A percentile compares a stretch with the other conserved stretches of the same genome.
These are phyloP conservation scores for Trypanosoma theileri DNA, from an alignment of 208 protist species.

Conservation along the genomic window DNA sequence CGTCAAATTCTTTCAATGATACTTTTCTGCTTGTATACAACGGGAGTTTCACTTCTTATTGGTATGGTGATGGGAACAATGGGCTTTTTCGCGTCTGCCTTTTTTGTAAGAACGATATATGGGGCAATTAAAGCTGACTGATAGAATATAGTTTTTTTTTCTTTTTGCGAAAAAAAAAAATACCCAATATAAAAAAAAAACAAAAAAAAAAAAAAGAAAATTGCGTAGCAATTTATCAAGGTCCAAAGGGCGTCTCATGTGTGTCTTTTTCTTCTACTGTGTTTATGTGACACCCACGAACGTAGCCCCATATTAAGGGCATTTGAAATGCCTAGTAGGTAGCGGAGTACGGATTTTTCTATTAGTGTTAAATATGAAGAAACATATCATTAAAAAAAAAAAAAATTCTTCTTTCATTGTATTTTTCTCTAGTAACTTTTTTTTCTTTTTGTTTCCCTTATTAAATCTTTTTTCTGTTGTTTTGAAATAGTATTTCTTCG, in stretches of 20 bases:
- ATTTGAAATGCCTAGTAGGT: not conserved
- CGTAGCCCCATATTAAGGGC: not conserved
- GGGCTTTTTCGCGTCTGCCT: conserved; percentile 64
- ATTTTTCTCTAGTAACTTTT: not conserved
- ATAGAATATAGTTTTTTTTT: not conserved
- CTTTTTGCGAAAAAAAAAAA: not conserved
- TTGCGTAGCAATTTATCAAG: not conserved
- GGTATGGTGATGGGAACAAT: conserved; percentile 67
- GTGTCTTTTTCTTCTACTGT: conserved; percentile 13
- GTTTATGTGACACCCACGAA: not conserved
- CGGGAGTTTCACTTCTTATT: conserved; percentile 57
- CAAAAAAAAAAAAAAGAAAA: conserved; percentile 10
- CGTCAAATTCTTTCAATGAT: conserved; percentile 46
- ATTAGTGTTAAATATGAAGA: not conserved
- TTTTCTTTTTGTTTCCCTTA: not conserved
- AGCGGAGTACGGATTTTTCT: not conserved
- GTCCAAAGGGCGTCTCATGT: too few species aligned
- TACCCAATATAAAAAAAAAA: not conserved
- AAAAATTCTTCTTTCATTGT: not conserved
- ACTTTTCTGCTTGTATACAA: conserved; percentile 79
- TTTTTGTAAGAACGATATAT: conserved; percentile 83
- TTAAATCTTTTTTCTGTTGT: not conserved
- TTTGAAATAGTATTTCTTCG: not conserved
- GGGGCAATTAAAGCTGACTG: conserved; percentile 60
- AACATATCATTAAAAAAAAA: conserved; percentile 8